Base-by-base conservation (phyloP, 306 rosid species). In the Amphicarpaea edgeworthii region DNA sequence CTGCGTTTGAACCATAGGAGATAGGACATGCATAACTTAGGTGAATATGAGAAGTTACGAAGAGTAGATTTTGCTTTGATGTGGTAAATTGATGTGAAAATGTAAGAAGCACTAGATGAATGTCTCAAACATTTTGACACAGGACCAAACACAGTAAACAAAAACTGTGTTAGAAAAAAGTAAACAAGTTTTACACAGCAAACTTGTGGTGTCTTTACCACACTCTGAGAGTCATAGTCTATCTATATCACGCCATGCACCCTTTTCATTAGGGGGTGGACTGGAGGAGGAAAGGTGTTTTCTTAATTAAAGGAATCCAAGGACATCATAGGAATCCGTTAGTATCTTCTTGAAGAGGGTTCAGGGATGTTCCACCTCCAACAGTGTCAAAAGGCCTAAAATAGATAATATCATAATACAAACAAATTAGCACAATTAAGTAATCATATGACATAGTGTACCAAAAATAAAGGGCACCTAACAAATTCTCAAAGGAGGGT, bases 401-500 rank as follows among this genome's bases (percentile, higher is more conserved):
- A 66, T 37, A 75, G 47, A 76, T 3, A 47, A 42, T 30, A 65
- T 26, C 41, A 57, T 3, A 47, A 42, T 30, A 65, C 37, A 49
- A 57, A 82, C 77, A 79, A 69, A 43, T 59, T 50, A 51, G 73
- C 54, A 17, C 12, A 50, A 41, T 61, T 53, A 59, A 70, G 42
- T 75, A 73, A 57, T 28, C 70, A 64, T 45, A 55, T 12, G 67
- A 70, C 17, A 69, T 69, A 68, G 73, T 81, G 70, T 77, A 57
- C 43, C 67, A 66, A 68, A 59, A 78, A 12, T 21, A 70, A 73
- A 62, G 79, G 63, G 60, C 30, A 73, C 68, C 68, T 61, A 68
- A 63, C 21, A 65, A 65, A 64, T 28, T 53, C 66, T 80, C 21
- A 19, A 14, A 77, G 60, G 53, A 47, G 54, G 62, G 68, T 67